phyloP scores from a whole-genome alignment of 148 eudicot species.

The Nepenthes mirabilis region DNA sequence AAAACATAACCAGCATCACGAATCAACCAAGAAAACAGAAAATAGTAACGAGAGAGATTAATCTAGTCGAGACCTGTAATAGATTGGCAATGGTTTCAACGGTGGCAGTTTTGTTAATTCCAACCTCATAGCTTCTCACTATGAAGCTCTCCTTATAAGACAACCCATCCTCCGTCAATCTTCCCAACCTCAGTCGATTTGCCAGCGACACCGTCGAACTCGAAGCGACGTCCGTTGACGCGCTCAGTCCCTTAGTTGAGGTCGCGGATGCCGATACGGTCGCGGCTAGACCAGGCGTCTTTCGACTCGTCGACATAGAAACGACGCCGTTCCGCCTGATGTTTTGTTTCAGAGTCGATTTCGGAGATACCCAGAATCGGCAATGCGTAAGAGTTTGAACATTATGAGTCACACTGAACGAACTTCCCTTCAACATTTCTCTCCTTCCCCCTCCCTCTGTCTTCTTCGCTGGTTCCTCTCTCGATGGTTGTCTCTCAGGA shows the following conservation, averaged over 20 bases:
- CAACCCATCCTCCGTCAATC: slow-evolving; percentile 63
- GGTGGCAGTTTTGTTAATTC: slow-evolving; percentile 89
- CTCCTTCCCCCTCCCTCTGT: neutral
- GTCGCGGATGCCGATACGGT: neutral
- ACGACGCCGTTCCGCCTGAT: slow-evolving; percentile 11
- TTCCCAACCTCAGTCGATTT: slow-evolving; percentile 57
- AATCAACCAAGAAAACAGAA: neutral
- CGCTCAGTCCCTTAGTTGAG: neutral
- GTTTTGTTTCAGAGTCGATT: neutral
- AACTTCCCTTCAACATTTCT: slow-evolving; percentile 20
- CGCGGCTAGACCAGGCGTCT: slow-evolving; percentile 14
- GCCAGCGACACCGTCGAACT: slow-evolving; percentile 25
- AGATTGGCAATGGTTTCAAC: slow-evolving; percentile 97
- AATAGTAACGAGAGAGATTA: neutral
- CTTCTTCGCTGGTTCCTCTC: neutral
- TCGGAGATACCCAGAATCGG: slow-evolving; percentile 18
- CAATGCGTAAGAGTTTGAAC: slow-evolving; percentile 27
- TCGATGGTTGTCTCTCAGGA: neutral
- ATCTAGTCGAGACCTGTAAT: slow-evolving; percentile 34
- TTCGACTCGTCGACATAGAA: slow-evolving; percentile 5
- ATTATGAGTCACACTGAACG: slow-evolving; percentile 21
- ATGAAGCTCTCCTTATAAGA: slow-evolving; percentile 84
- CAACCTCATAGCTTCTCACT: slow-evolving; percentile 82
- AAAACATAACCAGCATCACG: neutral
- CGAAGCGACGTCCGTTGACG: slow-evolving; percentile 1